A percentile compares a stretch with the other conserved stretches of the same genome.
Conservation (phyloP, 345 rosid genomes). For the Zanthoxylum bungeanum region DNA sequence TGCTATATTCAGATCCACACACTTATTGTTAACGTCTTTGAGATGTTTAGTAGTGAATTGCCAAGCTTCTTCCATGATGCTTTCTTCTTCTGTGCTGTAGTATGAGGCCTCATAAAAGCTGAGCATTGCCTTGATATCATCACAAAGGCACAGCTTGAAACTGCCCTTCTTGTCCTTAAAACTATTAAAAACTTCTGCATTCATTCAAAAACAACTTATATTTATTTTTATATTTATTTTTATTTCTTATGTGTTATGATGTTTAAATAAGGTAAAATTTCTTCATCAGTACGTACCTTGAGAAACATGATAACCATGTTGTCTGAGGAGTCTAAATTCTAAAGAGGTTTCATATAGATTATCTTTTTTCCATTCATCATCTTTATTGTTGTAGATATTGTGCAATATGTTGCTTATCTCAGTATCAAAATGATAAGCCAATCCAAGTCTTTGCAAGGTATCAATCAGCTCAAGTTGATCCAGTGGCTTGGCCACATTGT, state of each 20-base stretch:
- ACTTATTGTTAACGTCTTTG: background rate
- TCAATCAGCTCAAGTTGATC: too few species aligned
- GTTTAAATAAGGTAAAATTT: too few species aligned
- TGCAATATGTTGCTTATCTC: too few species aligned
- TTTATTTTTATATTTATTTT: too few species aligned
- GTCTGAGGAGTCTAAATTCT: too few species aligned
- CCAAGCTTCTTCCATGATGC: slow-evolving; percentile 10
- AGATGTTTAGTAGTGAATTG: slow-evolving; percentile 4
- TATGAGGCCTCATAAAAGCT: slow-evolving; percentile 20
- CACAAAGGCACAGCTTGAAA: slow-evolving; percentile 13
- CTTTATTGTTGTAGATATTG: background rate
- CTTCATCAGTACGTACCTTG: too few species aligned
- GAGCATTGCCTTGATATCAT: slow-evolving; percentile 9
- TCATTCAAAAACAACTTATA: too few species aligned
- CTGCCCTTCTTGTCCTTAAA: background rate
- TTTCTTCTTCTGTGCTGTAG: slow-evolving; percentile 7
- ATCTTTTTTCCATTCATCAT: slow-evolving; percentile 3
- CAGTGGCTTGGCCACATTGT: too few species aligned
- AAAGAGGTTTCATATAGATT: background rate
- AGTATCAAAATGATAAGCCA: too few species aligned
- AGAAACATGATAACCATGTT: too few species aligned
- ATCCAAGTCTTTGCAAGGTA: too few species aligned
- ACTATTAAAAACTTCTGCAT: slow-evolving; percentile 7
- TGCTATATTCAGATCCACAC: background rate
- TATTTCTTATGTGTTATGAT: too few species aligned